phyloP scores from a whole-genome alignment of 805 yeast genomes.

The Wickerhamiella cacticola region DNA sequence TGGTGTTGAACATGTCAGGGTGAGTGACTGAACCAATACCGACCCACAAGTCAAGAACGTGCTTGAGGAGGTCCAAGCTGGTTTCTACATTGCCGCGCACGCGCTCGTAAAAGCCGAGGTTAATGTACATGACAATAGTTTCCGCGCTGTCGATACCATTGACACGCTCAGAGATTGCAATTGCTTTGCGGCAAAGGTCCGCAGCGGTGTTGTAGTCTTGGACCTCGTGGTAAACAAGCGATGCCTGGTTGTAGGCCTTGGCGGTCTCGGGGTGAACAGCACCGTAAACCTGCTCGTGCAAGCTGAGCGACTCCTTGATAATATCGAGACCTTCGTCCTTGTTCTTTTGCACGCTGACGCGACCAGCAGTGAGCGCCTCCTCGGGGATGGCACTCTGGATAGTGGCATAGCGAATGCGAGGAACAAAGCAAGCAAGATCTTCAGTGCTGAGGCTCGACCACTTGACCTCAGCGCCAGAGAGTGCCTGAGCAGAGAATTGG shows the following conservation, averaged over 20 bases:
- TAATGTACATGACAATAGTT: slow-evolving; percentile 56
- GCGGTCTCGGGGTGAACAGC: slow-evolving; percentile 68
- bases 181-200: slow-evolving; percentile 53
- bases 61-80: slow-evolving; percentile 48
- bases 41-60: slow-evolving; percentile 50
- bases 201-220: slow-evolving; percentile 49
- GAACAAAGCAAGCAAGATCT: slow-evolving; percentile 60
- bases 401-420: slow-evolving; percentile 61
- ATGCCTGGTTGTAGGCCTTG: slow-evolving; percentile 49
- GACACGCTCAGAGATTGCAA: slow-evolving; percentile 64
- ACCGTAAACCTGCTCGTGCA: slow-evolving; percentile 78
- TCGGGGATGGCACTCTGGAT: slow-evolving; percentile 57
- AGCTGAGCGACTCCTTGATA: slow-evolving; percentile 54
- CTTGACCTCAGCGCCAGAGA: slow-evolving; percentile 18
- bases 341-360: slow-evolving; percentile 19
- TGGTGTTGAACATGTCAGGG: slow-evolving; percentile 55
- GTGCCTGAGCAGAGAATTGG: slow-evolving; percentile 56
- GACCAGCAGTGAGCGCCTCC: slow-evolving; percentile 42
- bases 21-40: slow-evolving; percentile 49
- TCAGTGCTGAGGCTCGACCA: slow-evolving; percentile 34
- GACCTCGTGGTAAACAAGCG: slow-evolving; percentile 53
- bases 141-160: slow-evolving; percentile 73
- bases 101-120: slow-evolving; percentile 62
- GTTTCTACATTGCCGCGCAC: slow-evolving; percentile 45
- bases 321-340: slow-evolving; percentile 47